phyloP scores from a whole-genome alignment of 2,329 filamentous ascomycete genomes.

The Microsporum canis region DNA sequence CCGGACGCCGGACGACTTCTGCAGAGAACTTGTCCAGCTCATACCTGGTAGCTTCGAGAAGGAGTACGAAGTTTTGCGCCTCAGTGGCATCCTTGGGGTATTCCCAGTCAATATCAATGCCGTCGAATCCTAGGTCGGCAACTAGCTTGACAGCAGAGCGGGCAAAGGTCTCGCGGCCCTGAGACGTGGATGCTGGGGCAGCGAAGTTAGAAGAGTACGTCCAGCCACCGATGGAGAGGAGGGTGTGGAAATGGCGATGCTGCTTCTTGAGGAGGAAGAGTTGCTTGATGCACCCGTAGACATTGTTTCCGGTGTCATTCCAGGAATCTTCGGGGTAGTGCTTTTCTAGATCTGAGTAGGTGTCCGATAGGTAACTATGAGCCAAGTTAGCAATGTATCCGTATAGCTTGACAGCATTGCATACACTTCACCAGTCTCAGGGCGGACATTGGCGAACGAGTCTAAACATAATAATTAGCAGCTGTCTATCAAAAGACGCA shows the following conservation, averaged over 20 bases:
- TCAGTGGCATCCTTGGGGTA: slow-evolving; percentile 26
- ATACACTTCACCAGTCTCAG: slow-evolving; percentile 68
- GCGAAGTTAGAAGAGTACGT: slow-evolving; percentile 66
- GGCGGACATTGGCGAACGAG: slow-evolving; percentile 74
- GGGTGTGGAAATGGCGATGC: slow-evolving; percentile 63
- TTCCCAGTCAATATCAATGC: slow-evolving; percentile 36
- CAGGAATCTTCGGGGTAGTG: slow-evolving; percentile 56
- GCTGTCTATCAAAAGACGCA: neutral
- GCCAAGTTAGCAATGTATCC: slow-evolving; percentile 4
- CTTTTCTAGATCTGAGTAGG: slow-evolving; percentile 57
- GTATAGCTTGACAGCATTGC: neutral
- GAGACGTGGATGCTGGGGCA: slow-evolving; percentile 49
- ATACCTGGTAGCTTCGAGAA: slow-evolving; percentile 24
- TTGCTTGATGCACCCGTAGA: slow-evolving; percentile 69
- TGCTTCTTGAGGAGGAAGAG: slow-evolving; percentile 63
- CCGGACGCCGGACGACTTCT: slow-evolving; percentile 19
- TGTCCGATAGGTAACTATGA: slow-evolving; percentile 46
- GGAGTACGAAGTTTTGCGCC: slow-evolving; percentile 27
- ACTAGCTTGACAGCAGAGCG: slow-evolving; percentile 59
- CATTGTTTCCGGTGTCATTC: slow-evolving; percentile 59
- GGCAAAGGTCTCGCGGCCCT: slow-evolving; percentile 54
- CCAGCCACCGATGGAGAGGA: slow-evolving; percentile 78
- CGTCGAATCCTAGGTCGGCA: slow-evolving; percentile 60
- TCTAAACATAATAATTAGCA: slow-evolving; percentile 29
- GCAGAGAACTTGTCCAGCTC: slow-evolving; percentile 17